Percentiles rank a stretch among this genome's conserved stretches.
Conservation (phyloP, 176 grass and related monocot genomes). For the Aegilops sharonensis region DNA sequence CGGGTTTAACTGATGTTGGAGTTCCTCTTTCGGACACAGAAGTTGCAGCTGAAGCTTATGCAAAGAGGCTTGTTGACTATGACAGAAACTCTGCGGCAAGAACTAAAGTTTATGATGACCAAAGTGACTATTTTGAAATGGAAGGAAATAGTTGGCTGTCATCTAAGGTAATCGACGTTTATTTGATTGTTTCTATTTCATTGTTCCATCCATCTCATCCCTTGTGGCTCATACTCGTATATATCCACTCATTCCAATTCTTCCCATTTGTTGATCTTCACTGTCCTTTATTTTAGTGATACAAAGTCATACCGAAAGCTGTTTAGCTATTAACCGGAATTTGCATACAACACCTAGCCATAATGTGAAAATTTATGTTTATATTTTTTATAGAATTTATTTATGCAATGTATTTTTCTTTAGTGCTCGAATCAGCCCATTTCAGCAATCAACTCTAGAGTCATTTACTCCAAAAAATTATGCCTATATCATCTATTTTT, state of each 20-base stretch:
- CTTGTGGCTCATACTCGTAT: not conserved
- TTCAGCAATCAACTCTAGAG: not conserved
- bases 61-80: slow-evolving; percentile 97
- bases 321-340: slow-evolving; percentile 1
- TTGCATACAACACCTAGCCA: not conserved
- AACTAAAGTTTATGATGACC: slow-evolving; percentile 98
- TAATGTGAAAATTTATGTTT: not conserved
- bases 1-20: slow-evolving; percentile 76
- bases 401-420: not conserved
- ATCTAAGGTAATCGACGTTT: slow-evolving; percentile 54
- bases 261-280: not conserved
- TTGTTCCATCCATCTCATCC: not conserved
- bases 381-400: slow-evolving; percentile 10
- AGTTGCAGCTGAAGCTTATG: slow-evolving; percentile 76
- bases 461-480: not conserved
- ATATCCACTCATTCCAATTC: not conserved
- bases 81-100: slow-evolving; percentile 86
- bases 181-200: slow-evolving; percentile 28
- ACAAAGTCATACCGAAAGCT: not conserved
- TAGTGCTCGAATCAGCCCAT: not conserved
- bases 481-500: not conserved
- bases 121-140: slow-evolving; percentile 99
- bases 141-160: slow-evolving; percentile 99
- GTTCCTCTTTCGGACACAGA: slow-evolving; percentile 79
- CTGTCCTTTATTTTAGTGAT: not conserved